A percentile compares a stretch with the other conserved stretches of the same genome.
Evolutionary conservation across 2,329 filamentous ascomycete species (phyloP).

Genomic region (Myrmaecium sp.): DNA sequence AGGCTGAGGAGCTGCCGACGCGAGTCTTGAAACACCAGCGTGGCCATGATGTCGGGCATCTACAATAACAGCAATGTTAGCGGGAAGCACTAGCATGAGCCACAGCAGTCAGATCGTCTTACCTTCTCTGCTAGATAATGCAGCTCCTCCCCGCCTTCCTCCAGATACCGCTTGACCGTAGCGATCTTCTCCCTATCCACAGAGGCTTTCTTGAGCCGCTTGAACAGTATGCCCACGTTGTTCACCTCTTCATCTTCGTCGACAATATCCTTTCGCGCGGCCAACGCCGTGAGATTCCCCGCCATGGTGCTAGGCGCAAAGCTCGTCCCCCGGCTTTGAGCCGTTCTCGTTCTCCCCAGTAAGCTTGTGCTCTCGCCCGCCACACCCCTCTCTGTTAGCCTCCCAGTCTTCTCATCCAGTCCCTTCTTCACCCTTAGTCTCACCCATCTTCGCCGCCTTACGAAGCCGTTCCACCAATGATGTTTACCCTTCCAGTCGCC

Average conservation of each 20-base stretch:
- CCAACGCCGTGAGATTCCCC: constrained; percentile 40
- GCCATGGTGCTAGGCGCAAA: constrained; percentile 13
- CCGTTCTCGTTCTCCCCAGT: too few species aligned
- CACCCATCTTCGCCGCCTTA: constrained; percentile 78
- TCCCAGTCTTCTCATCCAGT: constrained; percentile 17
- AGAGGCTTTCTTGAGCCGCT: constrained; percentile 46
- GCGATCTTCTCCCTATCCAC: constrained; percentile 90
- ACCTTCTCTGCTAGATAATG: constrained; percentile 51
- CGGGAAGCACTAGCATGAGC: neutral
- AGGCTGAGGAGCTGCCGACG: constrained; percentile 57
- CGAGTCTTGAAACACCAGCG: constrained; percentile 81
- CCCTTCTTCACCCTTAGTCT: constrained; percentile 56
- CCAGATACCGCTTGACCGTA: constrained; percentile 65
- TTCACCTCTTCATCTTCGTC: constrained; percentile 38
- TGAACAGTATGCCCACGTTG: constrained; percentile 53
- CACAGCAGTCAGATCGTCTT: constrained; percentile 4
- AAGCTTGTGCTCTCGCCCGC: too few species aligned
- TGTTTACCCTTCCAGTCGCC: constrained; percentile 66
- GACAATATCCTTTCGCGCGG: too few species aligned
- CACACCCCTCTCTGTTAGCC: constrained; percentile 15
- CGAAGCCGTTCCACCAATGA: constrained; percentile 88
- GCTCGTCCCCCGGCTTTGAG: too few species aligned
- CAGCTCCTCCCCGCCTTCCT: constrained; percentile 59
- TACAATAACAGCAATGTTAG: constrained; percentile 5
- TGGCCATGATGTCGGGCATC: constrained; percentile 32